Evolutionary conservation across 805 yeast genomes (phyloP).

Genomic region (Kazachstania martiniae): DNA sequence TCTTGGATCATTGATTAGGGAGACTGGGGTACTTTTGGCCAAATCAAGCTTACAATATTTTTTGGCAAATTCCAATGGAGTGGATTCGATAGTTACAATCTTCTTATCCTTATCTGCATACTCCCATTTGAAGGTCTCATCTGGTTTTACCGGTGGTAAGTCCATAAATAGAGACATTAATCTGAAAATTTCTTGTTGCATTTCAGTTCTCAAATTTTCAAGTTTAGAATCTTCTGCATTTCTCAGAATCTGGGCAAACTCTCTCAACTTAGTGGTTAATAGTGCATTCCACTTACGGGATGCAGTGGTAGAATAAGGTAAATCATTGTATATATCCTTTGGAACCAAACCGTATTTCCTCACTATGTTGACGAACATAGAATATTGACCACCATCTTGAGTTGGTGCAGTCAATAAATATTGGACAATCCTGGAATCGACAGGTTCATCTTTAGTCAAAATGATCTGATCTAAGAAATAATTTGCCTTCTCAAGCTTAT

Average conservation of each 20-base stretch:
- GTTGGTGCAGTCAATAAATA: constrained; percentile 56
- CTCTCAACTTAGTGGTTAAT: constrained; percentile 61
- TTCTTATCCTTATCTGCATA: constrained; percentile 59
- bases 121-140: constrained; percentile 62
- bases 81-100: constrained; percentile 37
- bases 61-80: constrained; percentile 56
- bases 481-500: constrained; percentile 77
- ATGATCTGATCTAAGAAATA: constrained; percentile 67
- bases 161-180: constrained; percentile 62
- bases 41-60: constrained; percentile 36
- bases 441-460: constrained; percentile 55
- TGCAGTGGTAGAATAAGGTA: constrained; percentile 42
- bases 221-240: constrained; percentile 30
- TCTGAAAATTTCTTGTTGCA: constrained; percentile 55
- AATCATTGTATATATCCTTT: constrained; percentile 60
- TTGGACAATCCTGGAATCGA: constrained; percentile 63
- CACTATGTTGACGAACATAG: constrained; percentile 67
- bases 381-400: constrained; percentile 81
- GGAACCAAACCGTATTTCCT: constrained; percentile 80
- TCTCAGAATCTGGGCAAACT: constrained; percentile 64
- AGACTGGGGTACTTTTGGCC: constrained; percentile 40
- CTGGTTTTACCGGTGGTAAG: constrained; percentile 62
- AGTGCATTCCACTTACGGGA: constrained; percentile 46
- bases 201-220: constrained; percentile 33
- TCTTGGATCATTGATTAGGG: constrained; percentile 76